These are phyloP conservation scores for Talaromyces sp. DNA, from an alignment of 2,329 filamentous ascomycete species.

Conservation along the genomic window DNA sequence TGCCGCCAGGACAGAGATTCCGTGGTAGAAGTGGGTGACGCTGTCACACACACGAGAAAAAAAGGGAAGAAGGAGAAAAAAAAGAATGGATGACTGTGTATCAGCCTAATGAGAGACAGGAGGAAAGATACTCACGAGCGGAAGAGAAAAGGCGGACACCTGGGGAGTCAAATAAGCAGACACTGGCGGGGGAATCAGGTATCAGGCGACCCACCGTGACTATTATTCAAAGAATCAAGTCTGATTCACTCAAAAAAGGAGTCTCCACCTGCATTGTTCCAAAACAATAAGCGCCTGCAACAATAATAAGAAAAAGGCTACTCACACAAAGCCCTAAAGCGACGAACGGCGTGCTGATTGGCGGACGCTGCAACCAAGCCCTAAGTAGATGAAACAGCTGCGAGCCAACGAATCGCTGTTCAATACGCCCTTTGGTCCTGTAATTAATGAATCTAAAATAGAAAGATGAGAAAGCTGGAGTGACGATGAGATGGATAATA, in stretches of 20 bases:
- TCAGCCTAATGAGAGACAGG: slow-evolving; percentile 9
- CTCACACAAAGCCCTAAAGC: not conserved
- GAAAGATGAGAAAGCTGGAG: not conserved
- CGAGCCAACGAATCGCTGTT: not conserved
- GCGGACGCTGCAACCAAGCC: not conserved
- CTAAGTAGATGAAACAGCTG: not conserved
- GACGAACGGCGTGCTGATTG: not conserved
- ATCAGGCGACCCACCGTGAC: not conserved
- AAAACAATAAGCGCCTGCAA: not conserved
- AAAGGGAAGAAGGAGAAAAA: not conserved
- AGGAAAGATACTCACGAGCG: not conserved
- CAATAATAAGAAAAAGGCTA: not conserved
- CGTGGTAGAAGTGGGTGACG: not conserved
- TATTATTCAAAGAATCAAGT: too few species aligned
- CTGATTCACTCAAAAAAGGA: too few species aligned
- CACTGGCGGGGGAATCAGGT: not conserved
- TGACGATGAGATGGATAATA: not conserved
- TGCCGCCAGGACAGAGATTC: slow-evolving; percentile 9
- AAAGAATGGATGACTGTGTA: slow-evolving; percentile 10
- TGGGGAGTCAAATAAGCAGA: not conserved
- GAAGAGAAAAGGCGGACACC: not conserved
- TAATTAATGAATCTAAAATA: not conserved
- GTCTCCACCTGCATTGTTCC: too few species aligned
- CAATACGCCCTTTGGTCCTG: not conserved
- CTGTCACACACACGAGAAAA: not conserved